Evolutionary conservation across 1,139 yeast species (phyloP).

Genomic region (Kazachstania sp.): DNA sequence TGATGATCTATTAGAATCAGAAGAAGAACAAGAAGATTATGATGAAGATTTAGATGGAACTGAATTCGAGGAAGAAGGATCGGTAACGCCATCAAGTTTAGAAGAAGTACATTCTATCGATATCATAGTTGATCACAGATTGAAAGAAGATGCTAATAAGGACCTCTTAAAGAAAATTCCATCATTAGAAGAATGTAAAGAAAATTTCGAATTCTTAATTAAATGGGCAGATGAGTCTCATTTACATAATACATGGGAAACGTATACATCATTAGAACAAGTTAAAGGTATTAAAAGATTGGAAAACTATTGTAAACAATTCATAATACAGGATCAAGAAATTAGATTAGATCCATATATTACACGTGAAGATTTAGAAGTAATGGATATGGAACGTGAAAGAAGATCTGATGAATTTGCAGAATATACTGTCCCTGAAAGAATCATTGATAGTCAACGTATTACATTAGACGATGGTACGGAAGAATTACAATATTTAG

Average conservation of each 20-base stretch:
- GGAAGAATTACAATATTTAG: slow-evolving; percentile 67
- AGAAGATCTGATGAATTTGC: slow-evolving; percentile 74
- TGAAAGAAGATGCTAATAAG: slow-evolving; percentile 19
- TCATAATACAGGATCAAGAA: slow-evolving; percentile 62
- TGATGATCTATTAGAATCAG: slow-evolving; percentile 52
- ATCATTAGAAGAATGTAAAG: slow-evolving; percentile 44
- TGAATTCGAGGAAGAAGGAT: slow-evolving; percentile 32
- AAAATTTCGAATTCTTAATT: slow-evolving; percentile 54
- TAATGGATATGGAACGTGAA: slow-evolving; percentile 86
- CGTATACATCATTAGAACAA: slow-evolving; percentile 44
- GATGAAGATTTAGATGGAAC: slow-evolving; percentile 25
- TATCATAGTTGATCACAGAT: slow-evolving; percentile 32
- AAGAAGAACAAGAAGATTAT: slow-evolving; percentile 24
- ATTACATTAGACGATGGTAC: slow-evolving; percentile 52
- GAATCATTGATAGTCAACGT: slow-evolving; percentile 87
- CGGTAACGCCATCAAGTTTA: slow-evolving; percentile 18
- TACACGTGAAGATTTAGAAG: slow-evolving; percentile 83
- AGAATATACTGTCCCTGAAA: slow-evolving; percentile 78
- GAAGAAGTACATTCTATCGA: slow-evolving; percentile 33
- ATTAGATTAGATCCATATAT: slow-evolving; percentile 71
- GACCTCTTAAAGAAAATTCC: slow-evolving; percentile 33
- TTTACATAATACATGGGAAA: slow-evolving; percentile 92
- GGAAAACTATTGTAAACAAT: slow-evolving; percentile 74
- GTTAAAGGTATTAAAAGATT: slow-evolving; percentile 71
- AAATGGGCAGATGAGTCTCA: slow-evolving; percentile 90